phyloP scores from a whole-genome alignment of 768 basidiomycete genomes.

The Serpula lacrymans region DNA sequence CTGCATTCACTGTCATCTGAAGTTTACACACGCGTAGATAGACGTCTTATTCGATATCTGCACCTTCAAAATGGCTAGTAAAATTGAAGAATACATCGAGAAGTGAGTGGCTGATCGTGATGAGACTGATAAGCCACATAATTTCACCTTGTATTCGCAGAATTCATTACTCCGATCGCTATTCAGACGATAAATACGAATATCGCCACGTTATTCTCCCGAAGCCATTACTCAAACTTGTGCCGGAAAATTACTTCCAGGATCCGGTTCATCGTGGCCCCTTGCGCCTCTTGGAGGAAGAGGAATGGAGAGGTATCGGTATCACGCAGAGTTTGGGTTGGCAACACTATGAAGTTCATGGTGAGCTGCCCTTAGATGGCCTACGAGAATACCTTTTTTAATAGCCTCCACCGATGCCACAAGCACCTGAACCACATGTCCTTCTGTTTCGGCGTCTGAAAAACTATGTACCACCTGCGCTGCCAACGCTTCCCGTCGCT shows the following conservation, averaged over 20 bases:
- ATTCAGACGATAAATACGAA: conserved; percentile 89
- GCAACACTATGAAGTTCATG: conserved; percentile 98
- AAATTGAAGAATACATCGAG: conserved; percentile 75
- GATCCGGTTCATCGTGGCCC: conserved; percentile 76
- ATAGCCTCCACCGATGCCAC: conserved; percentile 7
- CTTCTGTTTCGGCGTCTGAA: conserved; percentile 86
- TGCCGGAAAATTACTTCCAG: conserved; percentile 84
- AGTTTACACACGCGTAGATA: no score
- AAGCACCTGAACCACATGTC: conserved; percentile 93
- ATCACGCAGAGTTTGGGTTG: conserved; percentile 95
- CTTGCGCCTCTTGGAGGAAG: conserved; percentile 77
- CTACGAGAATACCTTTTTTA: conserved; percentile 2
- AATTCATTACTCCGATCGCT: conserved; percentile 89
- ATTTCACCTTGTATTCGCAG: conserved; percentile 38
- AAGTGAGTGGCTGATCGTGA: conserved; percentile 46
- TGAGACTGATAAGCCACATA: no score
- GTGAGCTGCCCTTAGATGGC: conserved; percentile 34
- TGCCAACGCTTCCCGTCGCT: conserved; percentile 35
- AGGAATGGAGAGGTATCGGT: conserved; percentile 95
- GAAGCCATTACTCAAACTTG: conserved; percentile 88
- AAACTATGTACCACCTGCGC: conserved; percentile 56
- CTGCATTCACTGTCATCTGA: no score
- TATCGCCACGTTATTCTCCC: conserved; percentile 98
- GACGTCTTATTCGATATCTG: not conserved
- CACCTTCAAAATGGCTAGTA: conserved; percentile 43